Evolutionary conservation across 768 basidiomycete species (phyloP), one percentile per base, ranked within the genome.

Genomic region (Trametes cinnabarina): DNA sequence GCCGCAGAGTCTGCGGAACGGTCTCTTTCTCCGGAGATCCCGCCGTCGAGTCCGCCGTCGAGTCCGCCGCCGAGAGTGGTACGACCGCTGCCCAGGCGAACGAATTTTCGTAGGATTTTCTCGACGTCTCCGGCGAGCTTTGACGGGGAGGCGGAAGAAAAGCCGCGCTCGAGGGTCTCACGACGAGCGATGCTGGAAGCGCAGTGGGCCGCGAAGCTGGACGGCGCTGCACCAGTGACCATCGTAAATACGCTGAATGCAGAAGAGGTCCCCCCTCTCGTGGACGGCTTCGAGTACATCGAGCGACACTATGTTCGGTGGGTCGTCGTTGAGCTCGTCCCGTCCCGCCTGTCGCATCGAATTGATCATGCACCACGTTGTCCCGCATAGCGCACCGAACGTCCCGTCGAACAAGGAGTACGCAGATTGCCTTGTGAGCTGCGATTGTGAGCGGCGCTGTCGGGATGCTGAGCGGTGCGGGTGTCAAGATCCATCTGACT

Each of bases 291-390:
- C 51, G 52, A 57, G 53, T 88, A 86, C 64, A 59, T 84, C 12
- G 86, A 88, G 64, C 71, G 68, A 35, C 72, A 74, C 10, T 87
- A 86, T 50, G 52, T 70, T 12, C 80, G 77, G 81, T 80, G 63
- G 46, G 83, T 71, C n/a, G n/a, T n/a, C n/a, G n/a, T n/a, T n/a
- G n/a, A n/a, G n/a, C n/a, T n/a, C n/a, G n/a, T n/a, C n/a, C n/a
- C n/a, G n/a, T n/a, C n/a, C n/a, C n/a, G n/a, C n/a, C n/a, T n/a
- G n/a, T n/a, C n/a, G n/a, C n/a, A n/a, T n/a, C n/a, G n/a, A n/a
- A n/a, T n/a, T n/a, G n/a, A n/a, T n/a, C n/a, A n/a, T n/a, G n/a
- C n/a, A n/a, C n/a, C n/a, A 64, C 65, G 9, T n/a, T 37, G 4
- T 23, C 26, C 4, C 6, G 22, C 12, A 10, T 23, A 63, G 62